Percentiles rank a stretch among this genome's conserved stretches.
phyloP scores from a whole-genome alignment of 2,329 filamentous ascomycete genomes.

The Beauveria caledonica region DNA sequence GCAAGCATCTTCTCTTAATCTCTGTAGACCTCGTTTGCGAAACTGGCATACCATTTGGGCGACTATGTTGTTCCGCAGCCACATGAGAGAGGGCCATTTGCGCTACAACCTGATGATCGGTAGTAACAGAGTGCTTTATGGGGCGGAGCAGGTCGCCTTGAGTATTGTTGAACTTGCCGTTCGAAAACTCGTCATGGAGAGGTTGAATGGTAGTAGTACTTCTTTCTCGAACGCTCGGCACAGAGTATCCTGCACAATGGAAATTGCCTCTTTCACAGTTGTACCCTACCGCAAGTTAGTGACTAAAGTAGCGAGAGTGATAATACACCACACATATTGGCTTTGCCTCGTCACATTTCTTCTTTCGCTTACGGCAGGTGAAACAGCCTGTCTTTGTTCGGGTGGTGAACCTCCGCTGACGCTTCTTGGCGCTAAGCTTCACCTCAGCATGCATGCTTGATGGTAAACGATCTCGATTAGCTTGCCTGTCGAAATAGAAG shows the following conservation, averaged over 20 bases:
- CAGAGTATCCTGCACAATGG: conserved; percentile 82
- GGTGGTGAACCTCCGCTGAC: conserved; percentile 82
- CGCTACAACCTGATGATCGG: conserved; percentile 42
- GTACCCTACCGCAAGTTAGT: conserved; percentile 47
- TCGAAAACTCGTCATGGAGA: conserved; percentile 40
- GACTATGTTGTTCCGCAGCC: conserved; percentile 23
- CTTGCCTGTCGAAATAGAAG: neutral
- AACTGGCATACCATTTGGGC: conserved; percentile 20
- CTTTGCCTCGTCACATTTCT: conserved; percentile 94
- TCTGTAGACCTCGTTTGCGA: conserved; percentile 47
- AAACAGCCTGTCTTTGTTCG: conserved; percentile 92
- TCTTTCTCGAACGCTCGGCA: conserved; percentile 53
- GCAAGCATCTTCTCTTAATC: conserved; percentile 89
- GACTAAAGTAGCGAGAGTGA: neutral
- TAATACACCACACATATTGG: conserved; percentile 65
- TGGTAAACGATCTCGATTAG: neutral
- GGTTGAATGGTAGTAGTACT: conserved; percentile 52
- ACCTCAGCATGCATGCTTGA: conserved; percentile 26
- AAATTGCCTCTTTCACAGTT: conserved; percentile 93
- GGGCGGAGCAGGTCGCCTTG: conserved; percentile 30
- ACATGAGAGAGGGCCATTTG: conserved; percentile 48
- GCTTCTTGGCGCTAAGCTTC: conserved; percentile 56
- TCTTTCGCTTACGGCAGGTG: conserved; percentile 85
- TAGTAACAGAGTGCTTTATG: conserved; percentile 38
- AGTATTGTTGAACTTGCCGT: neutral